Percentiles rank a stretch among this genome's conserved stretches.
These are phyloP conservation scores for Hanseniaspora pseudoguilliermondii DNA, from an alignment of 805 yeast species.

Conservation along the genomic window DNA sequence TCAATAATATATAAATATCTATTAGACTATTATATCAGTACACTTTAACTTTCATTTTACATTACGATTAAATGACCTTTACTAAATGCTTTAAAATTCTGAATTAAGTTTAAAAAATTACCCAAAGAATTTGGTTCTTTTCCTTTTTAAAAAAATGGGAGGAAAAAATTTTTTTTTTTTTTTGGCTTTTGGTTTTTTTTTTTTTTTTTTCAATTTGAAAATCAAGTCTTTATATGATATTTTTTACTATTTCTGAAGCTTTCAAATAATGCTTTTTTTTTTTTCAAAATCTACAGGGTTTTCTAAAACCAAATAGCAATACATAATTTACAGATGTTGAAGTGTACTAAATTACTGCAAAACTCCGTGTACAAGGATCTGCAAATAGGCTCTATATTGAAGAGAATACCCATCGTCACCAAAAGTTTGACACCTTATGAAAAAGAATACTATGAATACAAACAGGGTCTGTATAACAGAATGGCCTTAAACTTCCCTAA, in stretches of 20 bases:
- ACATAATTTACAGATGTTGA: conserved; percentile 16
- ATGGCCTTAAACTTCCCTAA: conserved; percentile 97
- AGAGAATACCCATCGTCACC: conserved; percentile 76
- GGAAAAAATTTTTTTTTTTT: background rate
- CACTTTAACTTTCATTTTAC: background rate
- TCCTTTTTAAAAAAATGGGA: background rate
- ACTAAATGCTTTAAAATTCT: too few species aligned
- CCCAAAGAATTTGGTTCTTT: too few species aligned
- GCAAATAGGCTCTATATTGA: conserved; percentile 49
- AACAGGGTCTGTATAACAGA: conserved; percentile 72
- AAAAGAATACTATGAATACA: conserved; percentile 63
- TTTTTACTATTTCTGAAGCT: too few species aligned
- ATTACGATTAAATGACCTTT: too few species aligned
- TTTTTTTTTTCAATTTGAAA: background rate
- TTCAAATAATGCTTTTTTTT: too few species aligned
- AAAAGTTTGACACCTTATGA: conserved; percentile 65
- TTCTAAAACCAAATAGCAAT: background rate
- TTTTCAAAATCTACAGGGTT: too few species aligned
- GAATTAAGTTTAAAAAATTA: too few species aligned
- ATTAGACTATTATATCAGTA: background rate
- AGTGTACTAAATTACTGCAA: conserved; percentile 15
- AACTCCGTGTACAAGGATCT: conserved; percentile 16
- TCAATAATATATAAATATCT: conserved; percentile 14
- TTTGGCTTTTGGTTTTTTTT: background rate
- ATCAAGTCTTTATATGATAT: too few species aligned